phyloP scores from a whole-genome alignment of 1,284 basidiomycete genomes.

The Cryptococcus depauperatus region DNA sequence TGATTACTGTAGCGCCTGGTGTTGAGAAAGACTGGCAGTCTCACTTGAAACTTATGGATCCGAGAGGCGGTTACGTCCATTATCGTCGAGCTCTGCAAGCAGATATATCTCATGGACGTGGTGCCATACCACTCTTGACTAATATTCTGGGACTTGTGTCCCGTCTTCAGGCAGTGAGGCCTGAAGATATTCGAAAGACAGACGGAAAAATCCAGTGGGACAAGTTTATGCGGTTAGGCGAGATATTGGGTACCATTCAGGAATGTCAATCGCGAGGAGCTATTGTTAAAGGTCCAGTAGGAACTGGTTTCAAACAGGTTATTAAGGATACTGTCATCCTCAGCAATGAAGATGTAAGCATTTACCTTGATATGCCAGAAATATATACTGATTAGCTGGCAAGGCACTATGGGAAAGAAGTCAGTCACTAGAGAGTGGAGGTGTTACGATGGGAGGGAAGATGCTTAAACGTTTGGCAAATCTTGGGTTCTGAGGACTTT shows the following conservation, averaged over 20 bases:
- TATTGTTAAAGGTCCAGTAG: slow-evolving; percentile 18
- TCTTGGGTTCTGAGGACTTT: slow-evolving; percentile 15
- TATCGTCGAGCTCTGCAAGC: slow-evolving; percentile 36
- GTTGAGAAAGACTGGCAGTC: slow-evolving; percentile 32
- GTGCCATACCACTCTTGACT: slow-evolving; percentile 41
- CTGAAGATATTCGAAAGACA: slow-evolving; percentile 24
- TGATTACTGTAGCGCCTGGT: slow-evolving; percentile 21
- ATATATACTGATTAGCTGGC: background rate
- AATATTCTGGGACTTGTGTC: slow-evolving; percentile 28
- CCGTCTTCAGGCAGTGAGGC: slow-evolving; percentile 29
- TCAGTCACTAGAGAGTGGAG: slow-evolving; percentile 12
- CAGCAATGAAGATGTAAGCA: slow-evolving; percentile 36
- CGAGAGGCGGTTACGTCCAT: slow-evolving; percentile 34
- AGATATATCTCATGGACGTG: slow-evolving; percentile 32
- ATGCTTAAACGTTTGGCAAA: slow-evolving; percentile 10
- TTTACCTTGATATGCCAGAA: background rate
- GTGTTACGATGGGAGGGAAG: slow-evolving; percentile 11
- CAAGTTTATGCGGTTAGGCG: slow-evolving; percentile 36
- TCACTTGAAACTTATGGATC: slow-evolving; percentile 40
- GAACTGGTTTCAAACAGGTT: slow-evolving; percentile 20
- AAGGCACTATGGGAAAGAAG: slow-evolving; percentile 14
- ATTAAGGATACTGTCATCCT: slow-evolving; percentile 35
- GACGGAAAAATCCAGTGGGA: slow-evolving; percentile 35
- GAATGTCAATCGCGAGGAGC: slow-evolving; percentile 33
- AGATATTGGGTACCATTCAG: slow-evolving; percentile 30